Evolutionary conservation across 768 basidiomycete genomes (phyloP).

Genomic region (Mycena latifolia): DNA sequence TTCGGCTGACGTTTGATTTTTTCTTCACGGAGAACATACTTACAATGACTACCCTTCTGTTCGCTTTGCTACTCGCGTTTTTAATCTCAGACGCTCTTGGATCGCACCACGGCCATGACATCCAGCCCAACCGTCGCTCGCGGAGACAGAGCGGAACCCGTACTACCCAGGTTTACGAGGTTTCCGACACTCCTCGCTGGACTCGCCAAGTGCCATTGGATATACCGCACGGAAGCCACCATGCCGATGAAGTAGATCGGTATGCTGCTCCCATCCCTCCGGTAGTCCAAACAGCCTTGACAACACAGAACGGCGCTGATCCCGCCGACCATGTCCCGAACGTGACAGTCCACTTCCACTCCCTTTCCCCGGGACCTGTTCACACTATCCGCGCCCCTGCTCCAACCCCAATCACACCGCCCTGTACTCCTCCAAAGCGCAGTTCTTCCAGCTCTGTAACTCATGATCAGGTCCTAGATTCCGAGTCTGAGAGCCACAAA

Average conservation of each 20-base stretch:
- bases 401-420: conserved; percentile 12
- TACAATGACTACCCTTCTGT: conserved; percentile 22
- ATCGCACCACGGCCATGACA: conserved; percentile 14
- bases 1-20: conserved; percentile 58
- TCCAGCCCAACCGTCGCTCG: background rate
- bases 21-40: conserved; percentile 49
- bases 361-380: background rate
- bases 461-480: background rate
- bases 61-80: conserved; percentile 25
- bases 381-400: background rate
- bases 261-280: too few relatives aligned
- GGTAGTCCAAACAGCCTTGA: too few relatives aligned
- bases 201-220: too few relatives aligned
- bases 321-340: background rate
- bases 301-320: too few relatives aligned
- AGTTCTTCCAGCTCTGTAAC: background rate
- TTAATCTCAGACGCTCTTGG: conserved; percentile 26
- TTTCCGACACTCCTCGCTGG: background rate
- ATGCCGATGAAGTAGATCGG: too few relatives aligned
- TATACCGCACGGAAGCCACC: too few relatives aligned
- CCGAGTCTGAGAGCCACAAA: background rate
- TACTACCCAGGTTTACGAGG: background rate
- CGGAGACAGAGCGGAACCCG: background rate
- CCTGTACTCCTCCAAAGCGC: conserved; percentile 7
- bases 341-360: background rate